Conservation (phyloP, 225 moss, liverwort and hornwort species). For the Straminergon stramineum region DNA sequence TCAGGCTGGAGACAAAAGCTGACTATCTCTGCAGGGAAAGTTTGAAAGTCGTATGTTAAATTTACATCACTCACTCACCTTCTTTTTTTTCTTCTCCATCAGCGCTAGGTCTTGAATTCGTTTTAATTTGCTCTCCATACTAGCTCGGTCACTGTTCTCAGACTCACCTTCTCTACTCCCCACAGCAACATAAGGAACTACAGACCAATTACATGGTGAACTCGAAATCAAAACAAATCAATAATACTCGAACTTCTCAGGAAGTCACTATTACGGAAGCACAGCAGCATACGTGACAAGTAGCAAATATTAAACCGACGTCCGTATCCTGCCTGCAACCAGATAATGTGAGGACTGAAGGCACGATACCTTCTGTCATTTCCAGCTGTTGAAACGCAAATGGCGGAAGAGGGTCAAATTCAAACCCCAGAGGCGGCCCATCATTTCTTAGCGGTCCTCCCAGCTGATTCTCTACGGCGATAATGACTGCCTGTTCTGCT, state of each 20-base stretch:
- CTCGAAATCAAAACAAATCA: background rate
- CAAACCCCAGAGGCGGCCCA: constrained; percentile 31
- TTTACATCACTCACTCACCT: background rate
- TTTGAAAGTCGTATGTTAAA: background rate
- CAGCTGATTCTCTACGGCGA: constrained; percentile 17
- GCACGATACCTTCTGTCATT: constrained; percentile 7
- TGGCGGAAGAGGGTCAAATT: constrained; percentile 66
- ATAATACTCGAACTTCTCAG: constrained; percentile 29
- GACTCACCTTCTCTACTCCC: constrained; percentile 20
- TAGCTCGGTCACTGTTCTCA: constrained; percentile 7
- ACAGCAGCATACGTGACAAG: background rate
- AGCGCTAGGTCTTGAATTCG: background rate
- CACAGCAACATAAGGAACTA: background rate
- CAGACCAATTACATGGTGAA: background rate
- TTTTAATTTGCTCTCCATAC: constrained; percentile 2
- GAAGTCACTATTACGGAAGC: background rate
- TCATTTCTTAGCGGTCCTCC: constrained; percentile 8
- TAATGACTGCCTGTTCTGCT: background rate
- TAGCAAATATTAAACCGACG: background rate
- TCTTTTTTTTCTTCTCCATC: constrained; percentile 4
- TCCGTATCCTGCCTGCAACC: background rate
- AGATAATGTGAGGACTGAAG: background rate
- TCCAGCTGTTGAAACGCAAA: constrained; percentile 25
- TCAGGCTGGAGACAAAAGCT: background rate
- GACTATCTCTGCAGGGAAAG: background rate